Percentiles rank a stretch among this genome's conserved stretches.
Evolutionary conservation across 805 yeast species (phyloP).

Genomic region (Yarrowia divulgata): DNA sequence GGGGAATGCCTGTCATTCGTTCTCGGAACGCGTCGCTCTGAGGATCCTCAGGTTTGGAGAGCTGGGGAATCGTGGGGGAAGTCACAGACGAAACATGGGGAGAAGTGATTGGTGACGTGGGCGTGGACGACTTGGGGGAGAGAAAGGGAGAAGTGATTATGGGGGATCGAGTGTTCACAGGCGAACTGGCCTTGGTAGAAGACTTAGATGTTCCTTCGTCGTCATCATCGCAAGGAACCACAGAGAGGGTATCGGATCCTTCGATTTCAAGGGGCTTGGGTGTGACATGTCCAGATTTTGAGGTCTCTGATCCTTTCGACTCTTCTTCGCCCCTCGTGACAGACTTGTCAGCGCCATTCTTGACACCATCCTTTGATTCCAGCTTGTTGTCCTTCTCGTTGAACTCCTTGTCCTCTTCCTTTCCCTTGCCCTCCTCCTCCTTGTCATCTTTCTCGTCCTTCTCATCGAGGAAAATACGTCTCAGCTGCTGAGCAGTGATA

Average conservation of each 20-base stretch:
- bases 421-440: slow-evolving; percentile 39
- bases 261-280: slow-evolving; percentile 9
- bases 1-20: slow-evolving; percentile 34
- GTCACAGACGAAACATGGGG: neutral
- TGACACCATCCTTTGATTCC: neutral
- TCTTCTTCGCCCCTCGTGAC: neutral
- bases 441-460: slow-evolving; percentile 46
- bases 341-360: neutral
- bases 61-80: slow-evolving; percentile 3
- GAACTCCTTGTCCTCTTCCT: slow-evolving; percentile 42
- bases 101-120: slow-evolving; percentile 6
- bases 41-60: slow-evolving; percentile 5
- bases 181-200: slow-evolving; percentile 8
- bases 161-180: slow-evolving; percentile 2
- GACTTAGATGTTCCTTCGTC: neutral
- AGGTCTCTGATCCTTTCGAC: neutral
- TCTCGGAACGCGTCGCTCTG: slow-evolving; percentile 31
- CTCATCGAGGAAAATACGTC: slow-evolving; percentile 70
- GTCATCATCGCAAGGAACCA: slow-evolving; percentile 1
- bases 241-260: slow-evolving; percentile 13
- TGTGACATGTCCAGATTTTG: neutral
- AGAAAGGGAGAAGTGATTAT: slow-evolving; percentile 1
- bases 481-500: slow-evolving; percentile 86
- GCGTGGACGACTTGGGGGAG: slow-evolving; percentile 10
- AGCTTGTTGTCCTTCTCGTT: slow-evolving; percentile 32